Percentiles rank a stretch among this genome's conserved stretches.
Conservation (phyloP, 805 yeast species). For the Monosporozyma yasuniensis region DNA sequence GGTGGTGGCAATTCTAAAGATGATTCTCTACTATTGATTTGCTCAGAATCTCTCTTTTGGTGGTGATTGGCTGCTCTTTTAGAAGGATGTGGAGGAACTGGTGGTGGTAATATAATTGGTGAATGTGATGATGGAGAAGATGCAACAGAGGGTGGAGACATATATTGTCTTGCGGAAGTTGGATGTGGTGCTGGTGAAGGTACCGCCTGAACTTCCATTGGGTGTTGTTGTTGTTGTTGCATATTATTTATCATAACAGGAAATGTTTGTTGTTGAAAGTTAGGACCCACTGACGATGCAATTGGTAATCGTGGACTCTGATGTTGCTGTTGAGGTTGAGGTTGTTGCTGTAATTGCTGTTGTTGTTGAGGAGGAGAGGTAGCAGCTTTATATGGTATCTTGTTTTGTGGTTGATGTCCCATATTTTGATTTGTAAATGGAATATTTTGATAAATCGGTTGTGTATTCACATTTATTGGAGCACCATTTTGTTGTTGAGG, state of each 20-base stretch:
- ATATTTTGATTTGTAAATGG: not conserved
- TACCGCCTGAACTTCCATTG: not conserved
- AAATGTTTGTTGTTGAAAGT: not conserved
- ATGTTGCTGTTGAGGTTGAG: not conserved
- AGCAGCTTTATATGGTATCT: not conserved
- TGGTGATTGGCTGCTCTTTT: not conserved
- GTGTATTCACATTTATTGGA: not conserved
- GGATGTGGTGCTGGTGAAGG: not conserved
- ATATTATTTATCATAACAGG: not conserved
- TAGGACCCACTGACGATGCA: not conserved
- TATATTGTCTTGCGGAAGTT: not conserved
- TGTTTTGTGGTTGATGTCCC: not conserved
- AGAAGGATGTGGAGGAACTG: constrained; percentile 3
- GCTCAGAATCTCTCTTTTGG: not conserved
- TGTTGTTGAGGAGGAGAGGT: not conserved
- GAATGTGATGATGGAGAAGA: not conserved
- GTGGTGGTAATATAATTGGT: not conserved
- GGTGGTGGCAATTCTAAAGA: constrained; percentile 7
- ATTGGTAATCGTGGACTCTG: not conserved
- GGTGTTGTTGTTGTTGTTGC: not conserved
- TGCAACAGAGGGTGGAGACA: not conserved
- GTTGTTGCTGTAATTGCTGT: not conserved
- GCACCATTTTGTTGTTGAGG: not conserved
- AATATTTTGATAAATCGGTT: not conserved
- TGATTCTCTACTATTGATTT: not conserved